Evolutionary conservation across 2,329 filamentous ascomycete genomes (phyloP).

Genomic region (Trichoderma sp.): DNA sequence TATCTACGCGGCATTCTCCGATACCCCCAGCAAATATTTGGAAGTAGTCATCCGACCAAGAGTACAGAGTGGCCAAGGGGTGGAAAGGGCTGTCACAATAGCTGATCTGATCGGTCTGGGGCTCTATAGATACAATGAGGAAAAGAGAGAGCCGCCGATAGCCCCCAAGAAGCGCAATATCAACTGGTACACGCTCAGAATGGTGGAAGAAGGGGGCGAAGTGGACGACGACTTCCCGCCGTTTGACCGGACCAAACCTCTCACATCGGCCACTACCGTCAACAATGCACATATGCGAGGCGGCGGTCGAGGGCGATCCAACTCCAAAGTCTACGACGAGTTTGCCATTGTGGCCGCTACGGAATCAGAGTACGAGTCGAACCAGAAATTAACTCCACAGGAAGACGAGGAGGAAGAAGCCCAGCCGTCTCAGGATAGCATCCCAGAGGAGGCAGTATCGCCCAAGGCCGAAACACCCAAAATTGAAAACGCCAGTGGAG

Average conservation of each 20-base stretch:
- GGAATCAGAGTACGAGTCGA: conserved; percentile 68
- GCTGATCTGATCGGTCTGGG: conserved; percentile 81
- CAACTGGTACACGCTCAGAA: conserved; percentile 80
- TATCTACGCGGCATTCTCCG: conserved; percentile 75
- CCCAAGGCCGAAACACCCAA: conserved; percentile 28
- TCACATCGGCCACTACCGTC: conserved; percentile 80
- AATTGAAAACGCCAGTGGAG: conserved; percentile 34
- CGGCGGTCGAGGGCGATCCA: conserved; percentile 61
- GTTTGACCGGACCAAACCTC: conserved; percentile 71
- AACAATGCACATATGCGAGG: conserved; percentile 78
- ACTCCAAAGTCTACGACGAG: conserved; percentile 79
- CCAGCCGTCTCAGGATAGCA: conserved; percentile 39
- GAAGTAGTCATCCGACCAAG: conserved; percentile 73
- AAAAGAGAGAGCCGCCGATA: conserved; percentile 71
- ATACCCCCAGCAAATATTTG: conserved; percentile 64
- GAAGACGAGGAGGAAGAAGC: conserved; percentile 54
- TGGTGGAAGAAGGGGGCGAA: conserved; percentile 84
- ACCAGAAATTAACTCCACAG: conserved; percentile 69
- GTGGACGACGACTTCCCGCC: conserved; percentile 85
- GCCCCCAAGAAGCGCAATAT: conserved; percentile 70
- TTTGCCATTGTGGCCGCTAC: conserved; percentile 79
- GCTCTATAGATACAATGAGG: conserved; percentile 77
- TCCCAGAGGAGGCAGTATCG: conserved; percentile 38
- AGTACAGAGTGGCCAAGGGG: conserved; percentile 68
- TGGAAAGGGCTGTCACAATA: conserved; percentile 68